A percentile compares a stretch with the other conserved stretches of the same genome.
Evolutionary conservation across 148 eudicot genomes (phyloP).

Genomic region (Camellia sinensis): DNA sequence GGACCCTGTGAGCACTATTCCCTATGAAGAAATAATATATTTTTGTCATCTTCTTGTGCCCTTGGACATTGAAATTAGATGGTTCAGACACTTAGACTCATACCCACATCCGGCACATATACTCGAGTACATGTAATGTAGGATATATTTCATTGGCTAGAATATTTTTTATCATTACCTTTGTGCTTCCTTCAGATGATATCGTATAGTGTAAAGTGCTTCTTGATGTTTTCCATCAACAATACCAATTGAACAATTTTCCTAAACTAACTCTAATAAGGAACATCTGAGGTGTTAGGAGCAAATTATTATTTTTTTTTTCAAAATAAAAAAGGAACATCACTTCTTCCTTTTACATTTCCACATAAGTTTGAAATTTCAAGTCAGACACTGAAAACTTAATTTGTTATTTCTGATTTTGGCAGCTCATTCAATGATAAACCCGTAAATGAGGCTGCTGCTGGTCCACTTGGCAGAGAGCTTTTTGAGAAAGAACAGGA

Average conservation of each 20-base stretch:
- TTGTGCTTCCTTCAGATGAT: neutral
- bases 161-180: neutral
- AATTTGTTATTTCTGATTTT: neutral
- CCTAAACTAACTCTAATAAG: neutral
- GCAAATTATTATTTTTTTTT: neutral
- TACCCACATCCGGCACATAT: too few relatives aligned
- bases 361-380: neutral
- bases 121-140: too few relatives aligned
- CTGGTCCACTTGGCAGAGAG: conserved; percentile 85
- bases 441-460: conserved; percentile 61
- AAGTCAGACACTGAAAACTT: neutral
- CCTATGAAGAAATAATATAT: too few relatives aligned
- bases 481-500: conserved; percentile 98
- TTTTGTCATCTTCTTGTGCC: too few relatives aligned
- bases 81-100: too few relatives aligned
- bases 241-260: neutral
- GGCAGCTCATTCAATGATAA: conserved; percentile 88
- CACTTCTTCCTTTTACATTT: neutral
- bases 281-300: neutral
- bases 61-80: too few relatives aligned
- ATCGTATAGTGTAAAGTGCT: neutral
- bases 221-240: neutral
- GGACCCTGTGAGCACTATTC: too few relatives aligned
- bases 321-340: too few relatives aligned
- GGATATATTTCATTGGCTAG: neutral